Base-by-base conservation (phyloP, 176 grass and related monocot genomes). In the Cymbopogon citratus region DNA sequence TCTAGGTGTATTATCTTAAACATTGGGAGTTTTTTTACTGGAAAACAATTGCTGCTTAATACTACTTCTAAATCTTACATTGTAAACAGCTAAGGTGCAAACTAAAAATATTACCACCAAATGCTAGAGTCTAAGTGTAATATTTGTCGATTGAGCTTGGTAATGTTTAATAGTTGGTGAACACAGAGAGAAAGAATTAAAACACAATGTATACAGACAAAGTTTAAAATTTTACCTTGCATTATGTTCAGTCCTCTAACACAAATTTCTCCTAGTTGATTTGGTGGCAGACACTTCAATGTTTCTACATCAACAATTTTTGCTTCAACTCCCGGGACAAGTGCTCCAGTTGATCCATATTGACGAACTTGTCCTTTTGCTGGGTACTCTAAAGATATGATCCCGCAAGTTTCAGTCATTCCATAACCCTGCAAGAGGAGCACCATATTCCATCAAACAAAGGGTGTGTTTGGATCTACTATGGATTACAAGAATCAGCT, bases 371-470 rank as follows among this genome's bases (percentile, higher is more conserved):
- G 81, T 62, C 84, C 88, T 18, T 73, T 59, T 11, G 31, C 54
- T 74, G 88, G 76, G 85, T 72, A 65, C 75, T 95, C 96, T 13
- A 91, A 21, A 4, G 96, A 91, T 88, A 95, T 83, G 45, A 98
- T 78, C 44, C 92, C 90, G 86, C 79, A 86, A 69, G 90, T 98
- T 87, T 95, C 96, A 26, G 92, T 98, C 96, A 98, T 95, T 72
- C 92, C 96, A 75, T 98, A 95, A 70, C 96, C 96, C 96, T 91
- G 80, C 65, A 71, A 83, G 21, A 80, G 18, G 16, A 75, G 38
- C 24, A 43, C 25, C 74, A 59, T 71, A 65, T 10, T 1, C 29
- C 18, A 81, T 77, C 16, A 16, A 80, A 49, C 51, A 56, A 56
- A 56, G 19, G 18, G 51, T 56, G 51, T 56, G 18, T n/a, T n/a